Percentiles rank a stretch among this genome's conserved stretches.
Conservation (phyloP, 1,284 basidiomycete genomes). For the Fomitopsis pinicola region DNA sequence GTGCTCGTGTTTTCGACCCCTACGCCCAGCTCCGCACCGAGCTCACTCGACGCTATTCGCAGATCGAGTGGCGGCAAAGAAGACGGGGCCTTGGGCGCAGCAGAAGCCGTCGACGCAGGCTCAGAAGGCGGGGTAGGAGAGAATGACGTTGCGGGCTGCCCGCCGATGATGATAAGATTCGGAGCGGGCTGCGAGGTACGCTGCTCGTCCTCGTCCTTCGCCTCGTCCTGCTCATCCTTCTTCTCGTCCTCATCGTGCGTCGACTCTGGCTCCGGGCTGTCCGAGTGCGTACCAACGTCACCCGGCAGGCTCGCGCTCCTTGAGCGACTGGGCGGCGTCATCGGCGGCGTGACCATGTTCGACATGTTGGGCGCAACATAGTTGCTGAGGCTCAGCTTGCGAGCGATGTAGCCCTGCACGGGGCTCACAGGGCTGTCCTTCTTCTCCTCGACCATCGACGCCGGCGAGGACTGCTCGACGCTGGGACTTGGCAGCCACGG, state of each 20-base stretch:
- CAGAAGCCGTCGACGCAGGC: not conserved
- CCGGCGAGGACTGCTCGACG: constrained; percentile 5
- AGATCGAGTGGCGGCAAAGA: constrained; percentile 8
- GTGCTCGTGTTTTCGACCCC: not conserved
- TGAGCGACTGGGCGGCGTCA: constrained; percentile 19
- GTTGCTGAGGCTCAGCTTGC: constrained; percentile 45
- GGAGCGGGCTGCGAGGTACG: constrained; percentile 1
- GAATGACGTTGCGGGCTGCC: constrained; percentile 4
- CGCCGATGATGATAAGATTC: constrained; percentile 4
- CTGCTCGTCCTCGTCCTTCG: not conserved
- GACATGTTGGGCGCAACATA: constrained; percentile 35
- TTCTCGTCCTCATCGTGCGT: constrained; percentile 6
- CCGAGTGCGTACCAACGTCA: constrained; percentile 12
- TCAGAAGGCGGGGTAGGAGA: not conserved
- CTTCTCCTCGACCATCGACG: constrained; percentile 12
- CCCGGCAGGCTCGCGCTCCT: constrained; percentile 16
- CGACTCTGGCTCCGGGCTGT: constrained; percentile 10
- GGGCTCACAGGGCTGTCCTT: constrained; percentile 10
- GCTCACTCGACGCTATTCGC: not conserved
- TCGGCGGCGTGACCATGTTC: constrained; percentile 24
- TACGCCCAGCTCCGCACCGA: not conserved
- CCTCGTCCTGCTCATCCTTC: not conserved
- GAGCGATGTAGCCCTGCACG: constrained; percentile 21
- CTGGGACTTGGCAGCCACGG: constrained; percentile 5
- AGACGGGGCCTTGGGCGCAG: not conserved